phyloP scores from a whole-genome alignment of 1,139 yeast species.

The Geotrichum fermentans region DNA sequence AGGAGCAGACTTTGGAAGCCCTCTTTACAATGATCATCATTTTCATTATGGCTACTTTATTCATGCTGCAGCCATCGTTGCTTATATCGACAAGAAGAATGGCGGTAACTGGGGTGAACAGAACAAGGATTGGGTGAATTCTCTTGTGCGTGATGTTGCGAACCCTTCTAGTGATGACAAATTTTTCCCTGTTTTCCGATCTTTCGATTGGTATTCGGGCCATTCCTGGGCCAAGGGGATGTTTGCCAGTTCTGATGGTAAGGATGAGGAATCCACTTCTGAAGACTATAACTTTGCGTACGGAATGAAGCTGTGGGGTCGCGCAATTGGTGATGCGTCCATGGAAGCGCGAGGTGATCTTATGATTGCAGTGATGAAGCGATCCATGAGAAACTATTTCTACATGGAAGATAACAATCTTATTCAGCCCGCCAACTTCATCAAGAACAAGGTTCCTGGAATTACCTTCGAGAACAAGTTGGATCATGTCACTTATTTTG shows the following conservation, averaged over 20 bases:
- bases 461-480: constrained; percentile 78
- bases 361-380: constrained; percentile 60
- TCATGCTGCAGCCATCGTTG: constrained; percentile 74
- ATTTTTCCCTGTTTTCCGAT: constrained; percentile 70
- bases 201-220: constrained; percentile 77
- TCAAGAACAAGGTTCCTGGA: constrained; percentile 68
- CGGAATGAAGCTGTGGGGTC: constrained; percentile 80
- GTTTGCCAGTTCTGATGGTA: constrained; percentile 66
- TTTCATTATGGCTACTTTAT: constrained; percentile 77
- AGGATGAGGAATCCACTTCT: constrained; percentile 73
- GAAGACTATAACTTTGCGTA: constrained; percentile 79
- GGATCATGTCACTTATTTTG: constrained; percentile 89
- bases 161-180: constrained; percentile 59
- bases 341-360: constrained; percentile 76
- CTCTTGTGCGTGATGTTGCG: constrained; percentile 69
- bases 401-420: constrained; percentile 53
- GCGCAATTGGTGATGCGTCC: constrained; percentile 59
- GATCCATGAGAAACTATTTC: constrained; percentile 62
- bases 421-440: constrained; percentile 53
- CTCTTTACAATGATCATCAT: constrained; percentile 74
- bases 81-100: constrained; percentile 52
- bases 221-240: constrained; percentile 85
- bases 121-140: constrained; percentile 58
- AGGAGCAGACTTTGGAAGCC: constrained; percentile 59
- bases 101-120: constrained; percentile 63